Conservation (phyloP, 306 rosid genomes). For the Macrotyloma uniflorum region DNA sequence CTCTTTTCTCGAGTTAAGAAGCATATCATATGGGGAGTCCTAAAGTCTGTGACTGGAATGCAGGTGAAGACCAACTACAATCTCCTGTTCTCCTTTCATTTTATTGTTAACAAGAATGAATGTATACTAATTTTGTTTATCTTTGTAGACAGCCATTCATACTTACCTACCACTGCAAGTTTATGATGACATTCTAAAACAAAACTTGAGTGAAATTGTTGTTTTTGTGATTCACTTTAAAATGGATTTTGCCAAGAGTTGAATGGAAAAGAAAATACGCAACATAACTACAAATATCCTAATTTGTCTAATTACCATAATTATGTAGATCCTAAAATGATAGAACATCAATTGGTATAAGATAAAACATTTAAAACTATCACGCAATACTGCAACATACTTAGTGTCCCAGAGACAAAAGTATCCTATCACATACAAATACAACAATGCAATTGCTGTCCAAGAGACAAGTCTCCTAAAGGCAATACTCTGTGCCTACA, state of each 20-base stretch:
- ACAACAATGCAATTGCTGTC: not conserved
- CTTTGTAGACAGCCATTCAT: slow-evolving; percentile 5
- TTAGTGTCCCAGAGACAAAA: too few relatives aligned
- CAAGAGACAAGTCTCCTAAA: not conserved
- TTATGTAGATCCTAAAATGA: not conserved
- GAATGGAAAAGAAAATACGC: not conserved
- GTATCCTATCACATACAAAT: not conserved
- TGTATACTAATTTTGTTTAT: not conserved
- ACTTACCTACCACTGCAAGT: slow-evolving; percentile 35
- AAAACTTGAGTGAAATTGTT: not conserved
- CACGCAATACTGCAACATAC: too few relatives aligned
- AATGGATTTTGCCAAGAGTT: slow-evolving; percentile 7
- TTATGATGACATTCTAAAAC: not conserved
- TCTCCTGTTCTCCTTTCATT: slow-evolving; percentile 24
- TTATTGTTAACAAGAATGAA: slow-evolving; percentile 6
- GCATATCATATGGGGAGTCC: slow-evolving; percentile 98
- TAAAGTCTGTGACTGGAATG: slow-evolving; percentile 98
- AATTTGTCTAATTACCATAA: not conserved
- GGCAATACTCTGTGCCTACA: not conserved
- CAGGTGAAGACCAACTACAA: slow-evolving; percentile 58
- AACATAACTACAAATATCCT: not conserved
- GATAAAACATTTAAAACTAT: too few relatives aligned
- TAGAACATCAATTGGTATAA: too few relatives aligned
- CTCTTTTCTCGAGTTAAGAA: slow-evolving; percentile 95
- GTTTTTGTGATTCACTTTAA: slow-evolving; percentile 7